Evolutionary conservation across 306 rosid species (phyloP), one percentile per base, ranked within the genome.

Genomic region (Erythrophleum fordii): DNA sequence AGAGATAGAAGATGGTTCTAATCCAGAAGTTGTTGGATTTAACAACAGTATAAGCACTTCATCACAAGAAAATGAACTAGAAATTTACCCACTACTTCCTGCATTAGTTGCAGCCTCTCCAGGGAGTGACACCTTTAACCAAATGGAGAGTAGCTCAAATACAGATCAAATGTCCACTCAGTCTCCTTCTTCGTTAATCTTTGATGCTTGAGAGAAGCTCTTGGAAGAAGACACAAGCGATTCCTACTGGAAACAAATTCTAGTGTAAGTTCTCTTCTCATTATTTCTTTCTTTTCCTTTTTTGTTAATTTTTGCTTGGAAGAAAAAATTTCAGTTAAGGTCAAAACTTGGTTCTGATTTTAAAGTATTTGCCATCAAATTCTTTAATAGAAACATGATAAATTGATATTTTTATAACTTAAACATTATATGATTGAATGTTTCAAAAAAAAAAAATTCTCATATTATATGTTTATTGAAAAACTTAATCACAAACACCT

Each of bases 211-310:
- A 92, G 97, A 90, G 20, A 89, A 86, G 80, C 77, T 90, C 82
- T 79, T 89, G 88, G 92, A 90, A 8, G 88, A 89, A 67, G 90
- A 90, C 73, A 48, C 84, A 59, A 81, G 41, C n/a, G 91, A 59
- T 42, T 86, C 94, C 25, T 94, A 88, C 72, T 94, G 98, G 98
- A 94, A 89, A 84, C 89, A 92, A 64, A 83, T 94, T 80, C 83
- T 94, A 70, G 87, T 81, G 98, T 94, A 88, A 37, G 91, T 13
- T 69, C 69, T 46, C 34, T 31, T 31, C 34, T 31, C 34, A 31
- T 1, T 31, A 1, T 11, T 26, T 37, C 79, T 81, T 73, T 12
- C 18, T 5, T 44, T 44, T 8, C 9, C 9, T 44, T 44, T 44
- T 11, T 44, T 44, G 0, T n/a, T n/a, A n/a, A n/a, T 44, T 44